Evolutionary conservation across 805 yeast species (phyloP), one percentile per base, ranked within the genome.

Genomic region (Pichia cephalocereana): DNA sequence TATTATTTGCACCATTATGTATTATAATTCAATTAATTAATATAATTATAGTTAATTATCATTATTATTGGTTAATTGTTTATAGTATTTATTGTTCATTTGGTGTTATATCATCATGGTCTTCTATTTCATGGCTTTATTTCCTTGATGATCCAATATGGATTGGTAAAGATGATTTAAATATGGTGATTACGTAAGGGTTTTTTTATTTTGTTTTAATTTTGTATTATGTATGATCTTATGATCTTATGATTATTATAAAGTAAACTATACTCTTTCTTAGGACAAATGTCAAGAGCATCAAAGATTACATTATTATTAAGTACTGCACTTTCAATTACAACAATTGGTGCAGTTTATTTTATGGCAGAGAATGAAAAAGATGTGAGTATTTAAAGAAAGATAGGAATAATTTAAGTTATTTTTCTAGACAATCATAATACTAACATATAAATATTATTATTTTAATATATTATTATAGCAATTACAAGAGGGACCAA

Each of bases 31-130:
- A 63, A 12, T 62, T 73, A 2, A 63, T 81, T 40, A 84, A 82
- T 36, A n/a, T n/a, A n/a, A n/a, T n/a, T n/a, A n/a, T n/a, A n/a
- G n/a, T n/a, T n/a, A n/a, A n/a, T n/a, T n/a, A n/a, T n/a, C n/a
- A n/a, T n/a, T 56, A 50, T 45, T 80, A 1, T 68, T 86, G 51
- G 75, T 70, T 91, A 54, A 87, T 93, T 88, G 67, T 80, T 11
- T 77, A 87, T 49, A 86, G 96, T 54, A 82, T 87, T 8, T 91
- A 91, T 66, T 87, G 97, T 64, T 79, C 87, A 0, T 51, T 86
- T 17, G 99, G 99, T 4, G 80, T 93, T 8, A 70, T 90, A 9
- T 74, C 86, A 41, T 79, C 95, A 44, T 93, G 96, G 95, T 76
- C 83, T 53, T 93, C 95, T 8, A 76, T 89, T 55, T 80, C 86